These are phyloP conservation scores for Globisporangium nunn DNA, from an alignment of 352 stramenopile species.

Conservation along the genomic window DNA sequence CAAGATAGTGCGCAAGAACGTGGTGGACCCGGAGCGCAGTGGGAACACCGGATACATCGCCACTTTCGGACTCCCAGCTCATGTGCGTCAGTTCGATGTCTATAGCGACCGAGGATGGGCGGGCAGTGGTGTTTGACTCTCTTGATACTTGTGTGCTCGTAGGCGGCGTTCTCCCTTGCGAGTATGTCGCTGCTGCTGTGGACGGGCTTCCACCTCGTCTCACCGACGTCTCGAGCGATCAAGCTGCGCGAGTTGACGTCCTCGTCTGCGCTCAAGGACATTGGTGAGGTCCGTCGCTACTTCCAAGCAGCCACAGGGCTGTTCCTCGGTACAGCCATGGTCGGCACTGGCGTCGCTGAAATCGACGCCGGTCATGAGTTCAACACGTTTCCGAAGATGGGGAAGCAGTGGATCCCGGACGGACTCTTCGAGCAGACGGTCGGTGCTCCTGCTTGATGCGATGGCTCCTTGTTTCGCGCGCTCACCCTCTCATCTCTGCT, in stretches of 20 bases:
- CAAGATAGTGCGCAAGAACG: conserved; percentile 36
- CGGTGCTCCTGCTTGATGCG: not conserved
- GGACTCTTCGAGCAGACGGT: conserved; percentile 55
- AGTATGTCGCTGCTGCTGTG: conserved; percentile 60
- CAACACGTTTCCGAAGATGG: conserved; percentile 96
- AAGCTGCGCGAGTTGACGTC: conserved; percentile 49
- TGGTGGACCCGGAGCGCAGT: conserved; percentile 18
- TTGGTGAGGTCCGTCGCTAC: conserved; percentile 45
- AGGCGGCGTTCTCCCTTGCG: conserved; percentile 53
- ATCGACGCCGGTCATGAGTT: conserved; percentile 96
- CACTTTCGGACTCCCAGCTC: conserved; percentile 37
- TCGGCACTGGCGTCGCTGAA: conserved; percentile 80
- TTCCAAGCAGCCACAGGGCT: conserved; percentile 36
- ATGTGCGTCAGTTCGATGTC: conserved; percentile 21
- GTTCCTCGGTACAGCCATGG: conserved; percentile 28
- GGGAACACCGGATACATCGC: conserved; percentile 10
- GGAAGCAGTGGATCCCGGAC: conserved; percentile 83
- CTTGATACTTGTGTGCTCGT: not conserved
- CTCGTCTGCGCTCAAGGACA: conserved; percentile 35
- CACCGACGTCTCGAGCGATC: conserved; percentile 37
- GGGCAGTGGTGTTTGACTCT: not conserved
- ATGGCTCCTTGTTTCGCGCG: too few species aligned
- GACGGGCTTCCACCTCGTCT: conserved; percentile 52
- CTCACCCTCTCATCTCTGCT: not conserved
- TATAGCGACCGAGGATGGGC: not conserved